Conservation (phyloP, 805 yeast species). For the Cyberlindnera amylophila region DNA sequence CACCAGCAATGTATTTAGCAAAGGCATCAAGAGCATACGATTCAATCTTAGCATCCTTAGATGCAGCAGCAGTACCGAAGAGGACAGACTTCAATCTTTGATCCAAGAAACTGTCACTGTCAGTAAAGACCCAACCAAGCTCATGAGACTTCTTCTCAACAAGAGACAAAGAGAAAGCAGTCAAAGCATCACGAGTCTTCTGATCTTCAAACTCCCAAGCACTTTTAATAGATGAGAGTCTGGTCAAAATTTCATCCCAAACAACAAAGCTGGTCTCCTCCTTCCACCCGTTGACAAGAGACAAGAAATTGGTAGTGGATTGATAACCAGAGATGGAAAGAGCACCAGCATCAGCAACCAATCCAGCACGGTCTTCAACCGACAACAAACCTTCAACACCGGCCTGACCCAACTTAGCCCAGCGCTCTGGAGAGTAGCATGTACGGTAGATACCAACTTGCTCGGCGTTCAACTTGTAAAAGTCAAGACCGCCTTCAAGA, state of each 20-base stretch:
- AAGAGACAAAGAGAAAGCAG: conserved; percentile 50
- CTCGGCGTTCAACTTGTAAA: conserved; percentile 68
- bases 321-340: conserved; percentile 69
- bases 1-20: conserved; percentile 54
- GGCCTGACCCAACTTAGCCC: conserved; percentile 62
- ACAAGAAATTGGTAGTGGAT: conserved; percentile 55
- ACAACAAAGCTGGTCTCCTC: conserved; percentile 59
- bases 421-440: conserved; percentile 63
- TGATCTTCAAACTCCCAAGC: conserved; percentile 56
- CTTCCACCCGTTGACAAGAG: conserved; percentile 58
- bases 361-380: conserved; percentile 74
- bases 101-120: conserved; percentile 51
- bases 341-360: conserved; percentile 76
- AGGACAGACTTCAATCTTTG: conserved; percentile 66
- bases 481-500: conserved; percentile 41
- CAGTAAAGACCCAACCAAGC: conserved; percentile 63
- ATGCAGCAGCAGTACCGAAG: conserved; percentile 54
- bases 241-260: conserved; percentile 56
- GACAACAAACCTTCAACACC: conserved; percentile 56
- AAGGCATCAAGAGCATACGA: conserved; percentile 48
- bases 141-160: conserved; percentile 48
- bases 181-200: conserved; percentile 43
- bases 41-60: conserved; percentile 45
- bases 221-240: conserved; percentile 44
- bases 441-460: conserved; percentile 76